phyloP scores from a whole-genome alignment of 768 basidiomycete species.

The Boletales sp. region DNA sequence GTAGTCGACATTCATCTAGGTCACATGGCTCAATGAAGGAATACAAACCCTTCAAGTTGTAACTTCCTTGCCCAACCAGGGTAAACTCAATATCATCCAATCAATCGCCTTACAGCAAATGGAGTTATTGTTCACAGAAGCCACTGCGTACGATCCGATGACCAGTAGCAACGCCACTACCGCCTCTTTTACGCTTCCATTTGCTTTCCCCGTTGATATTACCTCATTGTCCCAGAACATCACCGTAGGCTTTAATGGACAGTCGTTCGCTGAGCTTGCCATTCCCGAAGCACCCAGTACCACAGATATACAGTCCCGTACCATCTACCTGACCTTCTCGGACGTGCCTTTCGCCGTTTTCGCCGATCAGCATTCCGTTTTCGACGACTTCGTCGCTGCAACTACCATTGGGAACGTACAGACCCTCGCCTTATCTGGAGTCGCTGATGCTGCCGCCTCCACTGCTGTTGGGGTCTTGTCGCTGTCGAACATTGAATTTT shows the following conservation, averaged over 20 bases:
- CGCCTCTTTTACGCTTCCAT: slow-evolving; percentile 64
- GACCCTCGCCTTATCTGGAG: slow-evolving; percentile 50
- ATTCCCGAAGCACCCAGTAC: slow-evolving; percentile 54
- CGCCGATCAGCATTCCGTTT: slow-evolving; percentile 44
- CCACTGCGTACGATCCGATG: slow-evolving; percentile 53
- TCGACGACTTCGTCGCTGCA: slow-evolving; percentile 58
- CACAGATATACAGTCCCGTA: slow-evolving; percentile 58
- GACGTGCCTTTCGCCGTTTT: slow-evolving; percentile 59
- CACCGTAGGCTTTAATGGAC: slow-evolving; percentile 46
- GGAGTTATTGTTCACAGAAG: slow-evolving; percentile 53
- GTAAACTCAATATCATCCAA: slow-evolving; percentile 59
- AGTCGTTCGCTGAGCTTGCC: slow-evolving; percentile 55
- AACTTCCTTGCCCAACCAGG: slow-evolving; percentile 61
- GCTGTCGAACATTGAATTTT: slow-evolving; percentile 54
- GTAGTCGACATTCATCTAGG: slow-evolving; percentile 34
- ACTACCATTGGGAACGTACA: slow-evolving; percentile 49
- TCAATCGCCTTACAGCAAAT: slow-evolving; percentile 59
- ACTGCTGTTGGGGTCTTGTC: slow-evolving; percentile 66
- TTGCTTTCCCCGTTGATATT: slow-evolving; percentile 68
- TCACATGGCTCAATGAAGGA: slow-evolving; percentile 69
- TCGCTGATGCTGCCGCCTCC: slow-evolving; percentile 51
- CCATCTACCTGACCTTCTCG: slow-evolving; percentile 58
- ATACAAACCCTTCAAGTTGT: slow-evolving; percentile 59
- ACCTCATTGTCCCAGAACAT: slow-evolving; percentile 58
- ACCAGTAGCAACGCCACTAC: slow-evolving; percentile 59